A percentile compares a stretch with the other conserved stretches of the same genome.
These are phyloP conservation scores for Amanita inopinata DNA, from an alignment of 768 basidiomycete genomes.

Conservation along the genomic window DNA sequence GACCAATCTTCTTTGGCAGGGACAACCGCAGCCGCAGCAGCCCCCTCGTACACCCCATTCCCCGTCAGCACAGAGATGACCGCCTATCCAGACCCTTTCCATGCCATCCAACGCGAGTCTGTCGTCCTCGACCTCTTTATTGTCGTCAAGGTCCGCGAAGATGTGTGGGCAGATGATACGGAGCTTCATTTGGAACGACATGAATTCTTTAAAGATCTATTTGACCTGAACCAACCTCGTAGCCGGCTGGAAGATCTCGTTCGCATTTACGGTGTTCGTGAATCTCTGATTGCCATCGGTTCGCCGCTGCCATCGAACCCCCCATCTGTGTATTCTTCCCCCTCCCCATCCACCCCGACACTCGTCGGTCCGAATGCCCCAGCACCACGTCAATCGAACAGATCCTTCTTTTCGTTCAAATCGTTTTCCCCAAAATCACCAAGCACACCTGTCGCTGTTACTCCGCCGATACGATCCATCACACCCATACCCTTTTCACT, in stretches of 20 bases:
- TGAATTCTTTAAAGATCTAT: conserved; percentile 71
- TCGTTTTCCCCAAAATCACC: conserved; percentile 6
- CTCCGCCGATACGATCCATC: conserved; percentile 8
- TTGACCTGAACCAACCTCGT: conserved; percentile 67
- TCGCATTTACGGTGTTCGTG: conserved; percentile 27
- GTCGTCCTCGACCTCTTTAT: conserved; percentile 70
- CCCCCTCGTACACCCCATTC: conserved; percentile 16
- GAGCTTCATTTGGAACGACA: conserved; percentile 68
- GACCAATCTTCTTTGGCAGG: conserved; percentile 17
- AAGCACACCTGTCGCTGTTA: conserved; percentile 4
- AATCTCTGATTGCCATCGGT: conserved; percentile 29
- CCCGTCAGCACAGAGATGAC: conserved; percentile 14
- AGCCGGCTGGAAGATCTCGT: conserved; percentile 72
- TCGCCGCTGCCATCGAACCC: conserved; percentile 3
- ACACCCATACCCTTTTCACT: conserved; percentile 27
- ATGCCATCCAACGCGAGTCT: conserved; percentile 62
- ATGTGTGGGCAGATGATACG: conserved; percentile 66
- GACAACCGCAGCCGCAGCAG: too few species aligned
- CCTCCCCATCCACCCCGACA: conserved; percentile 1
- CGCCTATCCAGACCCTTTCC: conserved; percentile 20
- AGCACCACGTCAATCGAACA: conserved; percentile 5
- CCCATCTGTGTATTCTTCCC: not conserved
- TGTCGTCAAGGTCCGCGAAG: conserved; percentile 69
- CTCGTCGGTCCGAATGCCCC: conserved; percentile 6
- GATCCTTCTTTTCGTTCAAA: conserved; percentile 9